Conservation (phyloP, 495 filamentous ascomycete species). For the Venustampulla echinocandica region DNA sequence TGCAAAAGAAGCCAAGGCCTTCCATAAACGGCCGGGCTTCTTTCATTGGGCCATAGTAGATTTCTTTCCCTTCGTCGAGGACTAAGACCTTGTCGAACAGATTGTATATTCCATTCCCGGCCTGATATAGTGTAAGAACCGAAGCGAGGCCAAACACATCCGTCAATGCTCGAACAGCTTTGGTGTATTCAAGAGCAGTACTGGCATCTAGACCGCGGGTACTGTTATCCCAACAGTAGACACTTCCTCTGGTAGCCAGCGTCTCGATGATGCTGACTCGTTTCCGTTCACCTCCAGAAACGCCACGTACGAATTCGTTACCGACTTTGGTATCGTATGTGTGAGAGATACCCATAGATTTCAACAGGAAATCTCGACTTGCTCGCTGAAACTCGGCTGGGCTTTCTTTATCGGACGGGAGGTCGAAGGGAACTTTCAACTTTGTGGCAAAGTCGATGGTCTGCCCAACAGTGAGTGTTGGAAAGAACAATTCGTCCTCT, state of each 20-base stretch:
- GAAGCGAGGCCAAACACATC: slow-evolving; percentile 38
- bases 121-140: slow-evolving; percentile 57
- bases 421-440: slow-evolving; percentile 67
- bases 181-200: slow-evolving; percentile 63
- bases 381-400: slow-evolving; percentile 57
- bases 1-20: slow-evolving; percentile 57
- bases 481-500: slow-evolving; percentile 75
- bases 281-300: slow-evolving; percentile 81
- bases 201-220: slow-evolving; percentile 78
- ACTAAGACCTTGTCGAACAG: slow-evolving; percentile 56
- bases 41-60: slow-evolving; percentile 56
- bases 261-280: slow-evolving; percentile 65
- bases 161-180: slow-evolving; percentile 39
- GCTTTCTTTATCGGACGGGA: slow-evolving; percentile 49
- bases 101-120: slow-evolving; percentile 58
- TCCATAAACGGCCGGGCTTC: slow-evolving; percentile 62
- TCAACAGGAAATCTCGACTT: slow-evolving; percentile 61
- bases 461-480: slow-evolving; percentile 74
- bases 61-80: slow-evolving; percentile 56
- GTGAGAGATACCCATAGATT: slow-evolving; percentile 84
- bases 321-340: slow-evolving; percentile 75
- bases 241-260: slow-evolving; percentile 58
- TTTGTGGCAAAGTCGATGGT: slow-evolving; percentile 79
- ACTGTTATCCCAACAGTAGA: slow-evolving; percentile 76
- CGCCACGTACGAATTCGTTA: slow-evolving; percentile 69